These are phyloP conservation scores for Porphyridium purpureum DNA, from an alignment of 23 red algal genomes.

Conservation along the genomic window DNA sequence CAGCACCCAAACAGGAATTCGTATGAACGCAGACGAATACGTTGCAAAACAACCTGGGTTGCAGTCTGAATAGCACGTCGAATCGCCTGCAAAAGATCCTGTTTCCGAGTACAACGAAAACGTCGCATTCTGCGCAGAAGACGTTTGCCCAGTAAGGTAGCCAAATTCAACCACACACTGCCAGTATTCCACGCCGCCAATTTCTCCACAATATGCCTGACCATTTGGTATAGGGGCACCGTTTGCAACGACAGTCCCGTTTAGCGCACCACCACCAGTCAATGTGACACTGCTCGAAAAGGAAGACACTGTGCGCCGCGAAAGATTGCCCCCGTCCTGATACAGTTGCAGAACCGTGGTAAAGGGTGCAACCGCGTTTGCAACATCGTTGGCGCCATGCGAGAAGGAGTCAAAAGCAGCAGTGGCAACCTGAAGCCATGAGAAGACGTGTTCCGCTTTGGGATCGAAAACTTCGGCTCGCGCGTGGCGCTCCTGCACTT, in stretches of 20 bases:
- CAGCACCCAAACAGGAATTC: constrained; percentile 66
- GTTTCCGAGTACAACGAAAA: too few relatives aligned
- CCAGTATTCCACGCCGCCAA: constrained; percentile 9
- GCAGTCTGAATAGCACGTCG: constrained; percentile 30
- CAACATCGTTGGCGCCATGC: constrained; percentile 95
- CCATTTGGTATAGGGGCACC: constrained; percentile 26
- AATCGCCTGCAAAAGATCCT: too few relatives aligned
- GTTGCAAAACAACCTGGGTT: constrained; percentile 5
- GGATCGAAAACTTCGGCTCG: constrained; percentile 55
- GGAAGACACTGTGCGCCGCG: too few relatives aligned
- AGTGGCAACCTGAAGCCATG: constrained; percentile 77
- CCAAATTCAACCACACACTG: constrained; percentile 7
- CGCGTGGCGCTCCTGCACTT: constrained; percentile 35
- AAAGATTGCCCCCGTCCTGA: constrained; percentile 24
- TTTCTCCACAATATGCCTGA: constrained; percentile 25
- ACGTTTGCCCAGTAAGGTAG: too few relatives aligned
- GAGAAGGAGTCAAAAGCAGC: constrained; percentile 87
- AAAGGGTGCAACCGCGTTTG: constrained; percentile 88
- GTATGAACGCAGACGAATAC: constrained; percentile 5
- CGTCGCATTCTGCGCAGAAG: too few relatives aligned
- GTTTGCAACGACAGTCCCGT: constrained; percentile 1
- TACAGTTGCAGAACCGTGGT: constrained; percentile 66
- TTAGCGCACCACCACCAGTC: constrained; percentile 1
- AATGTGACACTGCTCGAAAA: too few relatives aligned
- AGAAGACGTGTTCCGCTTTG: constrained; percentile 82